Evolutionary conservation across 306 rosid genomes (phyloP).

Genomic region (Dicorynia guianensis): DNA sequence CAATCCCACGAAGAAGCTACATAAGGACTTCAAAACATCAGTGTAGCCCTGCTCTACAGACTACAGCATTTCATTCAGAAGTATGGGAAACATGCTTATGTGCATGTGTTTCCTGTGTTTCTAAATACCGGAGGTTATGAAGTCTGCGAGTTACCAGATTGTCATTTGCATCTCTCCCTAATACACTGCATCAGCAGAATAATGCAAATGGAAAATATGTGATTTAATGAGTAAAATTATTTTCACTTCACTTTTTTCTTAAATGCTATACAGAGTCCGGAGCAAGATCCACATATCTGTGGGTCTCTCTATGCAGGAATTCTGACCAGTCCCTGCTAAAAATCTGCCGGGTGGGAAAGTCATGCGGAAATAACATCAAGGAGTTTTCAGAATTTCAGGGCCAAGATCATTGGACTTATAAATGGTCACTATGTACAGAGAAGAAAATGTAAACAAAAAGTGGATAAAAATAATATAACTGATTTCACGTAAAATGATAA

Average conservation of each 20-base stretch:
- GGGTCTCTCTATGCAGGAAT: too few relatives aligned
- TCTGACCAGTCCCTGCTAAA: too few relatives aligned
- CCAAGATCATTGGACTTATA: constrained; percentile 19
- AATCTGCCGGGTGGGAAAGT: too few relatives aligned
- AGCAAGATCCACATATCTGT: too few relatives aligned
- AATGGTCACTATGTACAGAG: constrained; percentile 1
- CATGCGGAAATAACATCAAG: background rate
- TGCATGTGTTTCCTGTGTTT: too few relatives aligned
- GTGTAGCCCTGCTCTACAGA: background rate
- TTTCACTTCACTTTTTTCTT: background rate
- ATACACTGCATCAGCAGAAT: background rate
- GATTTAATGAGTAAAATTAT: background rate
- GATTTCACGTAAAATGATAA: constrained; percentile 38
- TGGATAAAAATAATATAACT: constrained; percentile 41
- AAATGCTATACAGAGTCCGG: too few relatives aligned
- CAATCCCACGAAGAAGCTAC: background rate
- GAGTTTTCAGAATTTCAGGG: background rate
- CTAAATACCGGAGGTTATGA: too few relatives aligned
- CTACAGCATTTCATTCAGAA: background rate
- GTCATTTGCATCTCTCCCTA: background rate
- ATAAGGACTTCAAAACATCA: background rate
- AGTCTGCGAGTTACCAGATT: background rate
- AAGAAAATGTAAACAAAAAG: constrained; percentile 17
- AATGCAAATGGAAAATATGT: too few relatives aligned
- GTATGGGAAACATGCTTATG: background rate